Evolutionary conservation across 148 eudicot genomes (phyloP), one percentile per base, ranked within the genome.

Genomic region (Limonium bicolor): DNA sequence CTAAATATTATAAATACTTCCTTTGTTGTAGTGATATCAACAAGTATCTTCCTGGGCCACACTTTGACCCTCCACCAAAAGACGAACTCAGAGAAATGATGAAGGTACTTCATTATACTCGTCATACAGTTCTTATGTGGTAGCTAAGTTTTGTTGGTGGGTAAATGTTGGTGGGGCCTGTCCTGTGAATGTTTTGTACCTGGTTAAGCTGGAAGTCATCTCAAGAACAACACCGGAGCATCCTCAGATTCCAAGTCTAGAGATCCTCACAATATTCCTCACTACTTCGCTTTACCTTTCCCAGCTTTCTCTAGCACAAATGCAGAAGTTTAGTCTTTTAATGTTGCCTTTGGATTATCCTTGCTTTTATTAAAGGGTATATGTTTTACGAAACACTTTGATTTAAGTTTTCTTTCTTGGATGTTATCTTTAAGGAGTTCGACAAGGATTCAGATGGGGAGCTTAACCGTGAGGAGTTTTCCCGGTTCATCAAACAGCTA

Each of bases 21-120:
- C 28, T 45, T 13, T 40, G 13, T 15, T 79, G 51, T 55, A 88
- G 94, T 62, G 94, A 88, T 45, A 72, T 83, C 31, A 88, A 88
- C 41, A 88, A 88, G 66, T 67, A 67, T 36, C 65, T 88, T 56
- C 94, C 96, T 5, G 86, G 94, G 41, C 83, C 94, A 22, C 96
- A 88, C 65, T 79, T 83, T 48, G 96, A 83, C 58, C 96, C 96
- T 42, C 96, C 96, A 1, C 26, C 83, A 17, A 88, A 70, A 53
- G 90, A 69, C 13, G 55, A 68, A 63, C 63, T 83, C 43, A 73
- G 51, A 62, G 41, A 62, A 46, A 36, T 88, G 64, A 66, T 88
- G 74, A 46, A 44, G 92, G 96, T 88, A 67, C 37, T 59, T 55
- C 62, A 12, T 34, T 12, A 6, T 31, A 7, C 1, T 35, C 46